A percentile compares a stretch with the other conserved stretches of the same genome.
Conservation (phyloP, 805 yeast species). For the Kodamaea jinghongensis region DNA sequence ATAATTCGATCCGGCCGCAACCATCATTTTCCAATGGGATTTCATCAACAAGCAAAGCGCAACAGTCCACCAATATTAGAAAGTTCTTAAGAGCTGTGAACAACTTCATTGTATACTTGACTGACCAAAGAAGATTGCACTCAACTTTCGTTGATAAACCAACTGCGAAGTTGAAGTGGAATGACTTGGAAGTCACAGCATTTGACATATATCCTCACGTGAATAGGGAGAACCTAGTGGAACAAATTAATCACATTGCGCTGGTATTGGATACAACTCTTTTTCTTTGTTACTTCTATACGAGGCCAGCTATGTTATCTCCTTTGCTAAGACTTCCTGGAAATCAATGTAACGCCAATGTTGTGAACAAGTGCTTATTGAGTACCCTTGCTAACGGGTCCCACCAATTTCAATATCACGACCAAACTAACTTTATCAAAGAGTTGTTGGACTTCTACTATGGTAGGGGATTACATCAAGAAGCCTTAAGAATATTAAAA, state of each 20-base stretch:
- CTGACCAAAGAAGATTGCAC: slow-evolving; percentile 53
- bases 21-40: background rate
- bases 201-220: slow-evolving; percentile 40
- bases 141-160: slow-evolving; percentile 38
- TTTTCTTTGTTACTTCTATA: slow-evolving; percentile 69
- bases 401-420: slow-evolving; percentile 9
- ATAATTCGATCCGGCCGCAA: slow-evolving; percentile 1
- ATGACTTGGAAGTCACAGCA: slow-evolving; percentile 42
- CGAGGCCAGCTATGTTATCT: slow-evolving; percentile 70
- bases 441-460: slow-evolving; percentile 79
- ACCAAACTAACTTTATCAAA: slow-evolving; percentile 43
- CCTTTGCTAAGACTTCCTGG: slow-evolving; percentile 73
- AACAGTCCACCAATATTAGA: slow-evolving; percentile 22
- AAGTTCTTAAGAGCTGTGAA: slow-evolving; percentile 36
- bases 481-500: slow-evolving; percentile 64
- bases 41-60: slow-evolving; percentile 4
- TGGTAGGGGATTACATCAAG: slow-evolving; percentile 57
- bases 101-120: slow-evolving; percentile 45
- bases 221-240: slow-evolving; percentile 18
- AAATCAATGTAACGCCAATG: slow-evolving; percentile 66
- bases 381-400: slow-evolving; percentile 13
- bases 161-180: slow-evolving; percentile 36
- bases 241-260: slow-evolving; percentile 29
- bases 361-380: slow-evolving; percentile 55
- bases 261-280: slow-evolving; percentile 72